These are phyloP conservation scores for Raffaelea deltoideospora DNA, from an alignment of 2,329 filamentous ascomycete genomes.

Conservation along the genomic window DNA sequence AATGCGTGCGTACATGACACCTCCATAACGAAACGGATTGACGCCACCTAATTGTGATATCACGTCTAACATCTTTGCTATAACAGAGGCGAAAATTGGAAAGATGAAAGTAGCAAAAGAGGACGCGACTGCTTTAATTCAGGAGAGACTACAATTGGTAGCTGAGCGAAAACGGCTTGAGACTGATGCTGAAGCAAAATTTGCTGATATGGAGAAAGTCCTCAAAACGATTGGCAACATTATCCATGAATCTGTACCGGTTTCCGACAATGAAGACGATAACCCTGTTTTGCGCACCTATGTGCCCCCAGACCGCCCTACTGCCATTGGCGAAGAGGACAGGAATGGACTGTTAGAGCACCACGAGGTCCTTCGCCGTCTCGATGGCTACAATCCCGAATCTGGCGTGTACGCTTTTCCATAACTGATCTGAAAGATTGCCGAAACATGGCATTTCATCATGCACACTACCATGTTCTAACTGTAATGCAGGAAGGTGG, in stretches of 20 bases:
- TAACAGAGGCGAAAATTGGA: too few species aligned
- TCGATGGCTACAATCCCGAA: conserved; percentile 87
- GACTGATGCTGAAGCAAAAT: too few species aligned
- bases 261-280: conserved; percentile 78
- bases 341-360: conserved; percentile 62
- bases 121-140: too few species aligned
- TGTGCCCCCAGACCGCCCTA: conserved; percentile 59
- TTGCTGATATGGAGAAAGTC: conserved; percentile 67
- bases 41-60: too few species aligned
- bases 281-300: conserved; percentile 66
- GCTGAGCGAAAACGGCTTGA: too few species aligned
- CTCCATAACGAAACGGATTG: too few species aligned
- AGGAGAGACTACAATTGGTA: too few species aligned
- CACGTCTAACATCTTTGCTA: too few species aligned
- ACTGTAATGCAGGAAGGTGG: conserved; percentile 49
- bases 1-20: too few species aligned
- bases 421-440: not conserved
- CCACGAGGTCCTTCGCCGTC: conserved; percentile 77
- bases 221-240: conserved; percentile 77
- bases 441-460: too few species aligned
- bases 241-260: conserved; percentile 75
- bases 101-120: too few species aligned
- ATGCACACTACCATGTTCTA: too few species aligned
- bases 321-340: conserved; percentile 42
- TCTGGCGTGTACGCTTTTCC: conserved; percentile 45